Base-by-base conservation (phyloP, 139 green algal genomes). In the Chlorella sp. region DNA sequence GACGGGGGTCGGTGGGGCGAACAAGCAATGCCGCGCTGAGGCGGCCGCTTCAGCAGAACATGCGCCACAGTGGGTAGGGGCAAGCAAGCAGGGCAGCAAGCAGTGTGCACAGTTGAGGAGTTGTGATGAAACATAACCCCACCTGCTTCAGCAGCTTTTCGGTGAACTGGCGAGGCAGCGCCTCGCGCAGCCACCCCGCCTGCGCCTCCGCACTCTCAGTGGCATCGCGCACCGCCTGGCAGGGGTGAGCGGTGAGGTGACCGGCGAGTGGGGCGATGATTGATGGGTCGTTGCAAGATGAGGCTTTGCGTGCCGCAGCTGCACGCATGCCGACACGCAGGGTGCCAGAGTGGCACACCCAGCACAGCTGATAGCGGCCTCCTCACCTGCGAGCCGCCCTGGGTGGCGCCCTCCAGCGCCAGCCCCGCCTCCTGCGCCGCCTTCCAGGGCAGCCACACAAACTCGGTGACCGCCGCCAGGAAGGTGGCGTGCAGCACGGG, bases 391-490 rank as follows among this genome's bases (percentile, higher is more conserved):
- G 83, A 88, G 64, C 86, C 88, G 0, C 80, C 86, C 71, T 89
- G 88, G 0, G 56, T 84, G n/a, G 81, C 81, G 18, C 65, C 74
- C 51, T 86, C 70, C 2, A 17, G 39, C 21, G 13, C 67, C 70
- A 80, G 13, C 6, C 39, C 55, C 5, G 62, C 67, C 1, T 62
- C 85, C 79, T 87, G 63, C 34, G 91, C 91, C 51, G 93, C 87
- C 70, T 91, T 90, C 95, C 95, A 99, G 1, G 96, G 96, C 74
- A 94, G 85, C 89, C 95, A 96, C 65, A 99, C 85, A 87, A 96
- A 98, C 91, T 99, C 96, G 17, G 87, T 92, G 28, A 97, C 89
- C 34, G 94, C 74, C 5, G 94, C 69, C 41, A 92, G 55, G 78
- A 97, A 92, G 64, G 91, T 75, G 83, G 93, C 85, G 57, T 96